A percentile compares a stretch with the other conserved stretches of the same genome.
phyloP scores from a whole-genome alignment of 768 basidiomycete species.

The Amanita phalloides region DNA sequence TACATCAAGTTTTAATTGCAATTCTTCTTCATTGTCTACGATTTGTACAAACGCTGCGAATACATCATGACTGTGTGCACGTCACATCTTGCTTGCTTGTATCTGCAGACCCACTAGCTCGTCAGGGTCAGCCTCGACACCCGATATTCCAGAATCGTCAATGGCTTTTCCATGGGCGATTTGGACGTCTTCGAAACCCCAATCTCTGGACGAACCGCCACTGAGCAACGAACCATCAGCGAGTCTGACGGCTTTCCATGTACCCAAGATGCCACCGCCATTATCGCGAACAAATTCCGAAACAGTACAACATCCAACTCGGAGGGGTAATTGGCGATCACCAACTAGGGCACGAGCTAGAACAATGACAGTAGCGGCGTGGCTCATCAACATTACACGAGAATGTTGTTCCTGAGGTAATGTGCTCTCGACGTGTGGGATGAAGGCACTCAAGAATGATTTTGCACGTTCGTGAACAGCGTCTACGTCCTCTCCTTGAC shows the following conservation, averaged over 20 bases:
- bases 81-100: conserved; percentile 24
- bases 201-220: conserved; percentile 53
- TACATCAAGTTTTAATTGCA: conserved; percentile 49
- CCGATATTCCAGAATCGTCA: conserved; percentile 60
- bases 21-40: background rate
- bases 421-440: conserved; percentile 37
- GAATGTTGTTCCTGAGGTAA: conserved; percentile 30
- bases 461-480: conserved; percentile 51
- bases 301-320: conserved; percentile 71
- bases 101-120: conserved; percentile 46
- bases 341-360: conserved; percentile 50
- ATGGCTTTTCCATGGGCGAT: conserved; percentile 56
- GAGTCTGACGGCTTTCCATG: conserved; percentile 35
- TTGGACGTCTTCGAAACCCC: conserved; percentile 73
- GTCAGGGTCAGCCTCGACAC: conserved; percentile 48
- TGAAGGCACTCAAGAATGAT: conserved; percentile 39
- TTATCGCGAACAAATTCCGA: conserved; percentile 37
- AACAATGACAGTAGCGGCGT: conserved; percentile 67
- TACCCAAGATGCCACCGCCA: conserved; percentile 20
- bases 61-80: background rate
- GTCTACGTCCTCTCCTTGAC: conserved; percentile 59
- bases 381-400: conserved; percentile 53
- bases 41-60: background rate
- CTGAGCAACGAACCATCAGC: conserved; percentile 50
- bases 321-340: conserved; percentile 37